These are phyloP conservation scores for Saksenaea vasiformis DNA, from an alignment of 371 early-diverging fungal genomes.

Conservation along the genomic window DNA sequence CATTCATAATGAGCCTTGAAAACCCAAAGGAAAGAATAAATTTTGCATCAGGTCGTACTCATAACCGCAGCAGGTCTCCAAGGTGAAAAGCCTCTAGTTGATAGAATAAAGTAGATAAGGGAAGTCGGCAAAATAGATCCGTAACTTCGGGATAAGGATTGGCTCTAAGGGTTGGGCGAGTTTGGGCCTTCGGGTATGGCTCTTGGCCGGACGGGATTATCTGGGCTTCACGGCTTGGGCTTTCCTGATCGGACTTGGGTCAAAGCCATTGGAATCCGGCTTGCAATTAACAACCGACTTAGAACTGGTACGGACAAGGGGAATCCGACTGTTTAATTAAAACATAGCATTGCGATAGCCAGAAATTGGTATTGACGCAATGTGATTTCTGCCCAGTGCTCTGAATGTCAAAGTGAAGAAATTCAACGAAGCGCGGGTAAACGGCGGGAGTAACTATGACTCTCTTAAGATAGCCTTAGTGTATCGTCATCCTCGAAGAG, in stretches of 20 bases:
- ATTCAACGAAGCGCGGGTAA: slow-evolving; percentile 72
- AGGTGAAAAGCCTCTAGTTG: slow-evolving; percentile 65
- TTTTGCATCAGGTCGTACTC: slow-evolving; percentile 60
- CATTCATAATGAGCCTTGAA: slow-evolving; percentile 58
- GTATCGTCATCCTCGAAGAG: background rate
- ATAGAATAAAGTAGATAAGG: slow-evolving; percentile 71
- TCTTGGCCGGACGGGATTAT: too few species aligned
- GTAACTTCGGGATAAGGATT: slow-evolving; percentile 56
- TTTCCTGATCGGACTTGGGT: background rate
- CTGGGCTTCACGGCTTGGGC: background rate
- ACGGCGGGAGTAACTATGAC: slow-evolving; percentile 77
- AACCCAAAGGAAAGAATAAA: slow-evolving; percentile 57
- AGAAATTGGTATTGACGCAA: slow-evolving; percentile 65
- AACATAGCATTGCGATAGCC: slow-evolving; percentile 74
- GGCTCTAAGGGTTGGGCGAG: slow-evolving; percentile 16
- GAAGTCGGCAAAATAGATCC: slow-evolving; percentile 70
- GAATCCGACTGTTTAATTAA: slow-evolving; percentile 78
- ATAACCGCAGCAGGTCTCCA: slow-evolving; percentile 68
- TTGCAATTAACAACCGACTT: slow-evolving; percentile 57
- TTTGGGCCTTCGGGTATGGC: background rate
- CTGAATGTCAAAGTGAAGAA: slow-evolving; percentile 72
- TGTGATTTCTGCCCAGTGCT: slow-evolving; percentile 76
- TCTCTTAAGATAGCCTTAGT: slow-evolving; percentile 72
- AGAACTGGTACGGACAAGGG: slow-evolving; percentile 71
- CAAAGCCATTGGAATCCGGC: slow-evolving; percentile 30